Evolutionary conservation across 192 early-diverging fungal genomes (phyloP), one percentile per base, ranked within the genome.

Genomic region (Pilobolus umbonatus): DNA sequence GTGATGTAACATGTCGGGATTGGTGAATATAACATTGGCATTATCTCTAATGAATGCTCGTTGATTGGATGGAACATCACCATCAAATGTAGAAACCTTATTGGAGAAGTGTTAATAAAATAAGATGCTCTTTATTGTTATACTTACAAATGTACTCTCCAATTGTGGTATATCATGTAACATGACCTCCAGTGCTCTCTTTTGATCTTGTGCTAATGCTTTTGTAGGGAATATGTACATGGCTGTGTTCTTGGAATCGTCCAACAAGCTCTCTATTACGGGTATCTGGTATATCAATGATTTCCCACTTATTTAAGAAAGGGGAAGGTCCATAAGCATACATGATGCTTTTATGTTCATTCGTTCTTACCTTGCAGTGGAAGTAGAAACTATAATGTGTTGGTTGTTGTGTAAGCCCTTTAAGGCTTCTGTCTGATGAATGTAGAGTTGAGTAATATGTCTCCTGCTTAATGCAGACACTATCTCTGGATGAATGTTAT

Each of bases 201-300:
- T 72, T 67, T 93, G 91, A 72, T 93, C 89, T 62, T 90, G 88
- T 0, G 89, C 84, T 7, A 93, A 69, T 8, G 91, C 88, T 56
- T 93, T 91, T 8, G 91, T 93, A 6, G 91, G 91, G 52, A 86
- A 91, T 1, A 93, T 59, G 17, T 82, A 78, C 30, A 93, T 58
- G 7, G 82, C 74, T 5, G 66, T 74, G 9, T 60, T 54, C 0
- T 60, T 44, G 0, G 53, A 54, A 47, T 84, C 61, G 3, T 48
- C n/a, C 4, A 82, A 55, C 2, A 92, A 67, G 7, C 59, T 39
- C 35, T 82, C 68, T 1, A 91, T 60, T 2, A 88, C 73, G 4
- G 86, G 80, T 3, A 86, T 59, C 57, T 93, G 91, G 61, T 88
- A 93, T 15, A 91, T 77, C 2, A 86, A 57, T 0, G 89, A 91